Conservation (phyloP, 1,284 basidiomycete genomes). For the Gymnopus androsaceus region DNA sequence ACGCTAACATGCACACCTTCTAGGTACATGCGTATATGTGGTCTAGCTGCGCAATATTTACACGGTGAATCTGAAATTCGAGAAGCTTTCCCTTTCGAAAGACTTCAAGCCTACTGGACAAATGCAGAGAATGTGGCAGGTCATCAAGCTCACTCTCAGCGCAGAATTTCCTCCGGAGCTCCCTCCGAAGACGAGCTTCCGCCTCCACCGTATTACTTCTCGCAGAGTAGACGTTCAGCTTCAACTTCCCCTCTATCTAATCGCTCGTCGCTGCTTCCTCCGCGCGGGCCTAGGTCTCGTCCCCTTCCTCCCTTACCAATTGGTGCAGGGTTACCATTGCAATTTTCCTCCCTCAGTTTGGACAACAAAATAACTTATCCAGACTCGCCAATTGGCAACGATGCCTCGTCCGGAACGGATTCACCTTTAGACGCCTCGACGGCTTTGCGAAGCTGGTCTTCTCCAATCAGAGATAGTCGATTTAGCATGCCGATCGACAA, state of each 20-base stretch:
- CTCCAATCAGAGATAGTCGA: too few relatives aligned
- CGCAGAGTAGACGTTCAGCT: not conserved
- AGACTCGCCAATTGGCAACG: too few relatives aligned
- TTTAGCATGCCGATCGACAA: too few relatives aligned
- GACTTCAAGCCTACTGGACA: not conserved
- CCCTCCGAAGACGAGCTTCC: not conserved
- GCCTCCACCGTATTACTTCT: conserved; percentile 2
- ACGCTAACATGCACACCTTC: not conserved
- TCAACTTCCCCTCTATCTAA: not conserved
- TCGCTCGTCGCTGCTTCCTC: not conserved
- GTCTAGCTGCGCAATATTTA: conserved; percentile 66
- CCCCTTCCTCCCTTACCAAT: conserved; percentile 1
- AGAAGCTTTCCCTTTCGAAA: not conserved
- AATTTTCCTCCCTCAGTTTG: too few relatives aligned
- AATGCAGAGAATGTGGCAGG: not conserved
- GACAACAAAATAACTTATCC: too few relatives aligned
- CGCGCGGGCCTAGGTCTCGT: not conserved
- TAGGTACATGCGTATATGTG: conserved; percentile 78
- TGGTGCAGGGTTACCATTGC: not conserved
- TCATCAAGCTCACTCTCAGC: not conserved
- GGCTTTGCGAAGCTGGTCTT: too few relatives aligned
- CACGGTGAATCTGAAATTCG: conserved; percentile 43
- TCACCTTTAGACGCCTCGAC: too few relatives aligned
- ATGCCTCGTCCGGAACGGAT: too few relatives aligned
- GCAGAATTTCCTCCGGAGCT: not conserved